phyloP scores from a whole-genome alignment of 2,329 filamentous ascomycete species.

The Hypoxylon sp. region DNA sequence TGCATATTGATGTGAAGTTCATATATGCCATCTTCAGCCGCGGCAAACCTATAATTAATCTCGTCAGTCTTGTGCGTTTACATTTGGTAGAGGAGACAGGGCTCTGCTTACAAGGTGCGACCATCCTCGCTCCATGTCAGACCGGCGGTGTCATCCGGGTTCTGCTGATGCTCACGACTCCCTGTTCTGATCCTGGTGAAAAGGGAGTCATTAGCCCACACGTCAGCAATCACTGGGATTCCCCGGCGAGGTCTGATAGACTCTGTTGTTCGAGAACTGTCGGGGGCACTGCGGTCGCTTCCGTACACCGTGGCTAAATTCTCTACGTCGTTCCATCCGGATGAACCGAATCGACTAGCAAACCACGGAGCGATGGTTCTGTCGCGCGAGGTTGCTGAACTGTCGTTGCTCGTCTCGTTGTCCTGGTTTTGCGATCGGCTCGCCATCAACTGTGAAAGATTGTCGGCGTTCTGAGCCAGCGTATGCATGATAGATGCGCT shows the following conservation, averaged over 20 bases:
- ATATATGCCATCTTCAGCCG: conserved; percentile 80
- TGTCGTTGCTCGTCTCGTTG: conserved; percentile 41
- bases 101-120: conserved; percentile 66
- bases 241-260: conserved; percentile 51
- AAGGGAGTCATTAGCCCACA: conserved; percentile 51
- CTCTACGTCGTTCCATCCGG: conserved; percentile 61
- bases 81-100: conserved; percentile 13
- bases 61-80: conserved; percentile 43
- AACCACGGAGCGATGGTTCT: conserved; percentile 49
- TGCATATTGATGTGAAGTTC: conserved; percentile 78
- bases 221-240: conserved; percentile 54
- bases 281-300: conserved; percentile 46
- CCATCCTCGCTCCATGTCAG: conserved; percentile 75
- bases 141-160: conserved; percentile 72
- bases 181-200: conserved; percentile 49
- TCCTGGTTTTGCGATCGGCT: conserved; percentile 44
- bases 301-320: conserved; percentile 58
- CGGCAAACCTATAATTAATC: conserved; percentile 67
- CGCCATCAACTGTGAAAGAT: conserved; percentile 41
- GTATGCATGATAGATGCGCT: conserved; percentile 52
- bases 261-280: conserved; percentile 50
- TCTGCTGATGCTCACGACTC: conserved; percentile 60
- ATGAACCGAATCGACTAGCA: conserved; percentile 47
- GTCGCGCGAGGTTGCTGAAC: conserved; percentile 41
- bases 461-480: conserved; percentile 50